Evolutionary conservation across 768 basidiomycete species (phyloP), one percentile per base, ranked within the genome.

Genomic region (Boletus sp.): DNA sequence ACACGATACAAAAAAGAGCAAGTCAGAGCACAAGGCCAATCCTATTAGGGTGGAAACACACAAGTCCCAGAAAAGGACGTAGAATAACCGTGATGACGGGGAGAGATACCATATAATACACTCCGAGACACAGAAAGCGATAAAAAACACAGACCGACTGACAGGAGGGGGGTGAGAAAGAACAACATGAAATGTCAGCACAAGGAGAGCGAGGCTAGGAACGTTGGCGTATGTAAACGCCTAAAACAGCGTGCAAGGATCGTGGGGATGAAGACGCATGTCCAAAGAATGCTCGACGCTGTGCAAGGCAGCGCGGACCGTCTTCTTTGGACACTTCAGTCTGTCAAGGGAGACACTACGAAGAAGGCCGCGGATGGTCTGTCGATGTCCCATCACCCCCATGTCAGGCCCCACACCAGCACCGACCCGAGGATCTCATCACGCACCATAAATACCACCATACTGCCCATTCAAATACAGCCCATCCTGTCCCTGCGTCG

Each of bases 381-480:
- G 44, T 40, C 15, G 3, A 32, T 18, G 4, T 20, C 48, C 29
- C 39, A 18, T 32, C 32, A 32, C 24, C n/a, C 7, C n/a, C 29
- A 41, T 18, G 33, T 59, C 33, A 69, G 37, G 12, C 17, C 29
- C 14, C 20, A 24, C 18, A 6, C 24, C 37, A 12, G 12, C 10
- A 12, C 17, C 35, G 33, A 30, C 50, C 4, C 2, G 17, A 9
- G 42, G 20, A 12, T 17, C 51, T 18, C 20, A 7, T 17, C 50
- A 64, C 71, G 55, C 28, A 72, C 71, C 68, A 57, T 73, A 72
- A 44, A 72, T 57, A 57, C 50, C 50, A 15, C 52, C 60, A 46
- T 69, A 73, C 39, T 60, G 60, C n/a, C 58, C 67, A 20, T 30
- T 51, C 45, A 73, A 41, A 61, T 66, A 71, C 45, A 70, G 18